phyloP scores from a whole-genome alignment of 257 asterid species.

The Plantago ovata region DNA sequence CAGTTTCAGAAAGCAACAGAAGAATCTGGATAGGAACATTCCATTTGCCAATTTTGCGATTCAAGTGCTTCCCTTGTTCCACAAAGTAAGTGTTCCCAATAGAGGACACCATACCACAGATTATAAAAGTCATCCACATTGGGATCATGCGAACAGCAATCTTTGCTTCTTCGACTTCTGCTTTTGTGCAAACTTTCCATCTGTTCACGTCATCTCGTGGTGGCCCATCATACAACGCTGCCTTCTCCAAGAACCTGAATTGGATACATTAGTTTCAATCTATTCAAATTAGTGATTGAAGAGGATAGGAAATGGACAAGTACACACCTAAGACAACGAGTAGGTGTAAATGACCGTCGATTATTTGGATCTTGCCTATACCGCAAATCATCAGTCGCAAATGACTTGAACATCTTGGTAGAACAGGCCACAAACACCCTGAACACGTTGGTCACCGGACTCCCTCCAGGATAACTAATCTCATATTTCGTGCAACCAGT shows the following conservation, averaged over 20 bases:
- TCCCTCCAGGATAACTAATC: constrained; percentile 15
- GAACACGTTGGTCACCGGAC: constrained; percentile 35
- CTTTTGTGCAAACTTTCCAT: constrained; percentile 41
- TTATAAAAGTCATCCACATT: constrained; percentile 47
- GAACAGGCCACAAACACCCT: constrained; percentile 46
- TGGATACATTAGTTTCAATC: background rate
- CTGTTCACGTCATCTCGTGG: background rate
- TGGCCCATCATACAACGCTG: constrained; percentile 27
- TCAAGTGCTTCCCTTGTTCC: constrained; percentile 58
- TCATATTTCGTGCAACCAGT: constrained; percentile 24
- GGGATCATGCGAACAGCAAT: constrained; percentile 47
- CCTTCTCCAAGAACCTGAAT: constrained; percentile 55
- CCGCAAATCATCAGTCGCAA: constrained; percentile 17
- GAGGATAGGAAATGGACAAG: background rate
- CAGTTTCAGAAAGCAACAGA: constrained; percentile 22
- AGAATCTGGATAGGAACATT: constrained; percentile 42
- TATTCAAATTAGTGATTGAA: background rate
- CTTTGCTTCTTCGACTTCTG: constrained; percentile 58
- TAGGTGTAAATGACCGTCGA: constrained; percentile 12
- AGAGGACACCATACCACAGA: constrained; percentile 46
- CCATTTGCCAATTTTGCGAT: constrained; percentile 41
- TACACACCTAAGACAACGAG: constrained; percentile 36
- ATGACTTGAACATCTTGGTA: constrained; percentile 21
- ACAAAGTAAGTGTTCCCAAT: constrained; percentile 56
- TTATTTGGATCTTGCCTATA: constrained; percentile 13